Percentiles rank a stretch among this genome's conserved stretches.
These are phyloP conservation scores for Sporisorium iseilematis-ciliati DNA, from an alignment of 1,284 basidiomycete species.

Conservation along the genomic window DNA sequence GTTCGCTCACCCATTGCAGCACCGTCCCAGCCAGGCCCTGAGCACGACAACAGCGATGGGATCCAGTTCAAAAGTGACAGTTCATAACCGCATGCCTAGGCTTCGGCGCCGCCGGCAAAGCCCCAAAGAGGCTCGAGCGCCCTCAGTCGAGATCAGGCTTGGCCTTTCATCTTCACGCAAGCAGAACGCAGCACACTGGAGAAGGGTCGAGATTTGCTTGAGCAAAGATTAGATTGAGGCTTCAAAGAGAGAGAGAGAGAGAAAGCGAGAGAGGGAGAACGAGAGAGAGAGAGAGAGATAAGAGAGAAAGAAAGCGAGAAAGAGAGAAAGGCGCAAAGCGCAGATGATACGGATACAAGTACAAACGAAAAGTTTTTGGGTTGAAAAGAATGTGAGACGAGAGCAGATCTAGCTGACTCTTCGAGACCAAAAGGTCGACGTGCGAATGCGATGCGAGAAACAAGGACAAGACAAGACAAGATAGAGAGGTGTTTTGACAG, in stretches of 20 bases:
- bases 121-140: too few relatives aligned
- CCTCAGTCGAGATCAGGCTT: too few relatives aligned
- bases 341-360: conserved; percentile 13
- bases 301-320: conserved; percentile 11
- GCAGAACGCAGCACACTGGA: neutral
- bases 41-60: too few relatives aligned
- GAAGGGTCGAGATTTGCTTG: neutral
- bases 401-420: conserved; percentile 27
- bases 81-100: neutral
- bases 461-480: neutral
- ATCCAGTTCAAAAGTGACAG: neutral
- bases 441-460: conserved; percentile 30
- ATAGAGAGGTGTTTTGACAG: neutral
- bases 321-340: conserved; percentile 5
- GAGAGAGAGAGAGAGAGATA: conserved; percentile 8
- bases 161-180: too few relatives aligned
- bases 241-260: conserved; percentile 1
- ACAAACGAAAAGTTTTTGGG: neutral
- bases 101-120: too few relatives aligned
- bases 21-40: too few relatives aligned
- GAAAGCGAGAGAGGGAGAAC: too few relatives aligned
- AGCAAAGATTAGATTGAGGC: neutral
- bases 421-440: neutral
- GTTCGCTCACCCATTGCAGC: too few relatives aligned
- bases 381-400: neutral